Conservation (phyloP, 768 basidiomycete species). For the Mycena sanguinolenta region DNA sequence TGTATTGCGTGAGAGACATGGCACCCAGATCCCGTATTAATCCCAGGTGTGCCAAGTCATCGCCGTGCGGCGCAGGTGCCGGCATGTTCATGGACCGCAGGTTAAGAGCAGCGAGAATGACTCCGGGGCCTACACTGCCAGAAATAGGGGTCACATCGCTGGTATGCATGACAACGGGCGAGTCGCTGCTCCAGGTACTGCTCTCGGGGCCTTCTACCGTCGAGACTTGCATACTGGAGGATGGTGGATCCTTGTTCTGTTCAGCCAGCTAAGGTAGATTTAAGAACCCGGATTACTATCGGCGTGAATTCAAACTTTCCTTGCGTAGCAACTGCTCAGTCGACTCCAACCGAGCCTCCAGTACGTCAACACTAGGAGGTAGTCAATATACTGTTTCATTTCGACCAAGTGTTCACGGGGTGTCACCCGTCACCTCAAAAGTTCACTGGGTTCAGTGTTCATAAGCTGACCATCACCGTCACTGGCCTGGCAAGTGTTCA, state of each 20-base stretch:
- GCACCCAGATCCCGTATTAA: background rate
- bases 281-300: background rate
- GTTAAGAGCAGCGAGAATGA: conserved; percentile 21
- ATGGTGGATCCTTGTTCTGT: background rate
- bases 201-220: background rate
- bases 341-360: background rate
- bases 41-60: background rate
- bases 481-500: no score
- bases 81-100: conserved; percentile 30
- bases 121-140: conserved; percentile 8
- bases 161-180: background rate
- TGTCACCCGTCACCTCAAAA: no score
- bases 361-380: background rate
- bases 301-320: background rate
- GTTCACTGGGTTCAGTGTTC: no score
- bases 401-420: no score
- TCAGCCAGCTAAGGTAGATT: background rate
- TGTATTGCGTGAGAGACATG: background rate
- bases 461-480: no score
- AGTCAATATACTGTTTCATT: no score
- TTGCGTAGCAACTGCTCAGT: conserved; percentile 10
- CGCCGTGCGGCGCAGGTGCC: conserved; percentile 7
- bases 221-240: no score
- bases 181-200: conserved; percentile 4
- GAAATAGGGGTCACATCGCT: background rate